A percentile compares a stretch with the other conserved stretches of the same genome.
These are phyloP conservation scores for Takakia lepidozioides DNA, from an alignment of 225 moss, liverwort and hornwort species.

Conservation along the genomic window DNA sequence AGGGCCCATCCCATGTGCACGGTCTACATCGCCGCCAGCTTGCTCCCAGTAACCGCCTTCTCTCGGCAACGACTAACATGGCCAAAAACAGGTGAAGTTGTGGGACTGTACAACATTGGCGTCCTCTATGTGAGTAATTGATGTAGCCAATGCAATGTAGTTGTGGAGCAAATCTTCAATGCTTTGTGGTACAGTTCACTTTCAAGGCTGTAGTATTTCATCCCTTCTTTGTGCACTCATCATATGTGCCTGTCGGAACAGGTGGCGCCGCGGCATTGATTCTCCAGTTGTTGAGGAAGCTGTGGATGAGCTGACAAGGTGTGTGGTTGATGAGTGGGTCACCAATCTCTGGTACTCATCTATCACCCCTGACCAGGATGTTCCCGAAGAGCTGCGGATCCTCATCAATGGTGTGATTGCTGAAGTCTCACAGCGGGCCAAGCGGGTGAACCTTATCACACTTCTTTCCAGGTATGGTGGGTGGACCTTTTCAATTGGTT, in stretches of 20 bases:
- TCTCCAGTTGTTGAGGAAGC: slow-evolving; percentile 46
- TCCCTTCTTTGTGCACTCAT: no score
- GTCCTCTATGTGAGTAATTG: no score
- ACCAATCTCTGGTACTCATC: slow-evolving; percentile 43
- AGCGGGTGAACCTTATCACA: slow-evolving; percentile 39
- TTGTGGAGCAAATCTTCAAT: no score
- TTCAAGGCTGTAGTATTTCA: no score
- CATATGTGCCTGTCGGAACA: neutral
- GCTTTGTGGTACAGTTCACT: no score
- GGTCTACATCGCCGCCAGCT: slow-evolving; percentile 36
- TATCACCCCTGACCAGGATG: slow-evolving; percentile 45
- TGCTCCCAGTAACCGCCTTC: slow-evolving; percentile 36
- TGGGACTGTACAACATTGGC: neutral
- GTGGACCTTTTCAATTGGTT: no score
- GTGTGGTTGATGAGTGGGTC: slow-evolving; percentile 46
- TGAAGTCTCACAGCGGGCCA: slow-evolving; percentile 37
- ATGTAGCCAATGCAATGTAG: no score
- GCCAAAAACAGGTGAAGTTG: slow-evolving; percentile 26
- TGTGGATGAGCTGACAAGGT: slow-evolving; percentile 52
- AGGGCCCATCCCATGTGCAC: slow-evolving; percentile 11
- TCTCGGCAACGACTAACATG: slow-evolving; percentile 35
- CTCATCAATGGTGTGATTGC: slow-evolving; percentile 55
- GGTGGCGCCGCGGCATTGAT: slow-evolving; percentile 60
- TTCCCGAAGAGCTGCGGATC: slow-evolving; percentile 45
- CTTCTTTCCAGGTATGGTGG: slow-evolving; percentile 32